These are phyloP conservation scores for Dovyalis caffra DNA, from an alignment of 345 rosid species.

Conservation along the genomic window DNA sequence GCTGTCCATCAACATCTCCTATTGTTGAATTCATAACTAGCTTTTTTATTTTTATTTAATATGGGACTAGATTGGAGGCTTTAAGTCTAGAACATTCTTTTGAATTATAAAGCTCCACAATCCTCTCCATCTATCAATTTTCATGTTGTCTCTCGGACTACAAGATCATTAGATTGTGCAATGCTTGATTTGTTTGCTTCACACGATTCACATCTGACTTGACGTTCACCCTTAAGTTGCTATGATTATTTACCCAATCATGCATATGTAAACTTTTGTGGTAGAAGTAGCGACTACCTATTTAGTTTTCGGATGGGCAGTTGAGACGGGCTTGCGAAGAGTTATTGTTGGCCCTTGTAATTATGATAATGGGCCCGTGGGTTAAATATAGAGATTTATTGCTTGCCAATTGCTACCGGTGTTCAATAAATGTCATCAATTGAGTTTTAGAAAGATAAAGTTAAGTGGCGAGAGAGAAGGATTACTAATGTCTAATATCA, in stretches of 20 bases:
- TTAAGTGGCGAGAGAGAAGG: no score
- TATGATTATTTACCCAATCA: background rate
- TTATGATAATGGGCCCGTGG: no score
- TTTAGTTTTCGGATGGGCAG: no score
- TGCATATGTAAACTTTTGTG: background rate
- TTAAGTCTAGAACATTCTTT: background rate
- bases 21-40: background rate
- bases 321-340: no score
- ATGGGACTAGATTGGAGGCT: background rate
- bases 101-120: background rate
- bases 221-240: background rate
- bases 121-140: background rate
- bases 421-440: no score
- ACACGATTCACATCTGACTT: no score
- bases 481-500: no score
- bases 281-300: no score
- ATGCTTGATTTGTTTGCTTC: background rate
- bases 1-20: background rate
- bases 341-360: no score
- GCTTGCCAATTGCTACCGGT: no score
- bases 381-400: no score
- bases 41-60: background rate
- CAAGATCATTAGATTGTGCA: background rate
- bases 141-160: background rate
- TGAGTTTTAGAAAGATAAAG: no score